Evolutionary conservation across 2,329 filamentous ascomycete species (phyloP).

Genomic region (Pseudofabraea citricarpa): DNA sequence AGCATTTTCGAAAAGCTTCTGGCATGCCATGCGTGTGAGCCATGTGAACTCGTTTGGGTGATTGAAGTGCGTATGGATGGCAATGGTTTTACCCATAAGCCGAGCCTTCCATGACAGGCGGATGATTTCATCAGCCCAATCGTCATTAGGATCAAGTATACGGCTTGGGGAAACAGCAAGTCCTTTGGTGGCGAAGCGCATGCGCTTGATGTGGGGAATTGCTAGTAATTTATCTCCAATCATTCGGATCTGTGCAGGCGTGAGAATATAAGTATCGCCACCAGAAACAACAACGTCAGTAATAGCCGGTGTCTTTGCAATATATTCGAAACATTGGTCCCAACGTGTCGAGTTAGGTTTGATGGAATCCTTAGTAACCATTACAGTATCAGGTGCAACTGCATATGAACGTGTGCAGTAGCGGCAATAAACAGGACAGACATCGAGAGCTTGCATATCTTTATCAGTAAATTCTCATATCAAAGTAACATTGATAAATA

Average conservation of each 20-base stretch:
- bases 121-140: conserved; percentile 49
- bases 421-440: conserved; percentile 58
- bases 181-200: conserved; percentile 59
- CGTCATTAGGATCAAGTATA: conserved; percentile 45
- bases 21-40: conserved; percentile 48
- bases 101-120: conserved; percentile 45
- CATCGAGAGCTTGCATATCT: conserved; percentile 42
- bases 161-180: conserved; percentile 54
- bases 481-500: not conserved
- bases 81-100: conserved; percentile 51
- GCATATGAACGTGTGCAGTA: conserved; percentile 59
- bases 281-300: conserved; percentile 59
- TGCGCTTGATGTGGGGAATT: conserved; percentile 53
- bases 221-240: conserved; percentile 51
- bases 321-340: conserved; percentile 52
- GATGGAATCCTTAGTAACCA: conserved; percentile 40
- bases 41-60: conserved; percentile 58
- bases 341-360: conserved; percentile 40
- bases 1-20: conserved; percentile 43
- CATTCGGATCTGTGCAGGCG: conserved; percentile 43
- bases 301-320: conserved; percentile 42
- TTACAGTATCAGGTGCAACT: conserved; percentile 49
- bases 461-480: not conserved
- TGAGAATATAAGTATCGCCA: conserved; percentile 55
- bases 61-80: conserved; percentile 63